phyloP scores from a whole-genome alignment of 2,329 filamentous ascomycete species.

The Pseudogymnoascus destructans region DNA sequence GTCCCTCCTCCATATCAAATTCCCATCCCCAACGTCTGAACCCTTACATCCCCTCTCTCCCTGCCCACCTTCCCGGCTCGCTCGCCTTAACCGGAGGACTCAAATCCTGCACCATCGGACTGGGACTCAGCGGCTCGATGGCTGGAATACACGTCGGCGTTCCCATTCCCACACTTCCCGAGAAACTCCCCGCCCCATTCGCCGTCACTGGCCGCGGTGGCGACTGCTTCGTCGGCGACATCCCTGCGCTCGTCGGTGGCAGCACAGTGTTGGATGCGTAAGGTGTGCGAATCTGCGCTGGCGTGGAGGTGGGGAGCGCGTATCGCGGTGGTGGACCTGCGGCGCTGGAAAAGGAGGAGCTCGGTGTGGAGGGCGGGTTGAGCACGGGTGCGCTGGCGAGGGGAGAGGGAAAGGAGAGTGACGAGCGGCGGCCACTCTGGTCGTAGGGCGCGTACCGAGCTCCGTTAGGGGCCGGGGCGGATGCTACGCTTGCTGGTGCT shows the following conservation, averaged over 20 bases:
- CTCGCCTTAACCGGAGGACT: conserved; percentile 47
- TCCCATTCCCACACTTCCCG: conserved; percentile 7
- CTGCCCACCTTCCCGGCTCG: neutral
- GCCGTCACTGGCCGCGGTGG: conserved; percentile 20
- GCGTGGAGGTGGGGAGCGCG: conserved; percentile 12
- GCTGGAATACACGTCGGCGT: conserved; percentile 42
- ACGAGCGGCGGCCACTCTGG: conserved; percentile 17
- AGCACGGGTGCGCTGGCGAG: conserved; percentile 21
- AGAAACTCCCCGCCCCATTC: conserved; percentile 19
- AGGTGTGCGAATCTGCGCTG: conserved; percentile 13
- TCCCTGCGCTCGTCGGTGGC: conserved; percentile 28
- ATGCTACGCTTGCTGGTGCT: conserved; percentile 9
- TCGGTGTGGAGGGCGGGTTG: conserved; percentile 17
- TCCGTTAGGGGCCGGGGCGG: neutral
- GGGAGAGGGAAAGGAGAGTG: conserved; percentile 22
- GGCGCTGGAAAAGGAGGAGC: conserved; percentile 12
- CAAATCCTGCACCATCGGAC: conserved; percentile 41
- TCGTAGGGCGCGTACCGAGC: conserved; percentile 10
- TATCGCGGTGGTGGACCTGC: conserved; percentile 13
- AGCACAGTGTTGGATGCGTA: conserved; percentile 11
- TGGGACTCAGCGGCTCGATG: conserved; percentile 43
- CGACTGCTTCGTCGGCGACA: conserved; percentile 35
- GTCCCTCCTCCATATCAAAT: neutral
- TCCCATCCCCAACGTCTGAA: neutral
- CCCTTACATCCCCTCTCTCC: neutral